Base-by-base conservation (phyloP, 192 early-diverging fungal species). In the Oehlia diaphana region DNA sequence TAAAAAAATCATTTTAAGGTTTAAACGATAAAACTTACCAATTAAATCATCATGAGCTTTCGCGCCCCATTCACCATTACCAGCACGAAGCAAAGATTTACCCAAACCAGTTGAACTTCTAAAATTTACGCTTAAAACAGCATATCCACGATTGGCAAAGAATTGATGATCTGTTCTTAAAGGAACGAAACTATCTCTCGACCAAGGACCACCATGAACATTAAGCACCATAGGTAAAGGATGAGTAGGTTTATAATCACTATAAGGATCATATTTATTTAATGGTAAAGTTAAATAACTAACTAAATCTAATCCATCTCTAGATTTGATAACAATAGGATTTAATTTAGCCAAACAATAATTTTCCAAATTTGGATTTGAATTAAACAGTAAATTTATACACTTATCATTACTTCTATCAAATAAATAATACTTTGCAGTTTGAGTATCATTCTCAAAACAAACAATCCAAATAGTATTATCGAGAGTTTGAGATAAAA, bases 11-110 rank as follows among this genome's bases (percentile, higher is more conserved):
- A 3, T 19, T 19, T 4, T 65, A 23, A 65, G 19, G 31, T n/a
- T 3, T 28, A 64, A 58, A 9, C 39, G 21, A 2, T 23, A 23
- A 31, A 62, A 63, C 70, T 28, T 73, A 79, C 78, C 82, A 49
- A 83, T 75, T 49, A 85, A 39, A 67, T 85, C 84, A n/a, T 26
- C 78, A n/a, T 85, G 84, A 83, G 85, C 85, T 23, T 82, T 64
- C 28, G 73, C 76, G 37, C 82, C 61, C 84, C 84, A 85, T 61
- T 85, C 76, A 35, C 74, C 47, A 39, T 70, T 82, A 23, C 67
- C 82, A 16, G 67, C 39, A 14, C 72, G 73, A 35, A 86, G 50
- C 13, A 83, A 83, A 14, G 7, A 14, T 75, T 85, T 85, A 39
- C 79, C 82, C 10, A 85, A 80, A 31, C 84, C 84, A 9, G 63